Conservation (phyloP, 148 eudicot genomes). For the Chenopodium quinoa region DNA sequence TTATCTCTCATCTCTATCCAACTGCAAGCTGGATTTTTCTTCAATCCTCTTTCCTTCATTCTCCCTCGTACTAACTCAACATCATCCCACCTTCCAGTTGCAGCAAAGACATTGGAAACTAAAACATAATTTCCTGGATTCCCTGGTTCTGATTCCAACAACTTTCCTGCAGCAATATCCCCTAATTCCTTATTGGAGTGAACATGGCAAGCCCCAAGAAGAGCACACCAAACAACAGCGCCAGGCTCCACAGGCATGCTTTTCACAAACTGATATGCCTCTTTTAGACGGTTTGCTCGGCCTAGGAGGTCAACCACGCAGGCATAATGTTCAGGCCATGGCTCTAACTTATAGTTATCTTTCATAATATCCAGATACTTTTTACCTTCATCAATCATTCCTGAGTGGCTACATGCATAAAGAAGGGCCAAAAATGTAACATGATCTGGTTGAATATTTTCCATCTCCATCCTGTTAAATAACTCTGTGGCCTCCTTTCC, state of each 20-base stretch:
- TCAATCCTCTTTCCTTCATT: constrained; percentile 67
- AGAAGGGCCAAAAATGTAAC: constrained; percentile 77
- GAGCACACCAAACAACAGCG: constrained; percentile 69
- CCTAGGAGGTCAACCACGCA: constrained; percentile 91
- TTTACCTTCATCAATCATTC: constrained; percentile 63
- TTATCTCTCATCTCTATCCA: constrained; percentile 76
- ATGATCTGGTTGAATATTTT: constrained; percentile 63
- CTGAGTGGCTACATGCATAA: constrained; percentile 88
- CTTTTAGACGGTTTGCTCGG: constrained; percentile 70
- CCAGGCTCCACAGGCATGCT: constrained; percentile 60
- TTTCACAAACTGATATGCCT: constrained; percentile 64
- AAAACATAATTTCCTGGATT: constrained; percentile 75
- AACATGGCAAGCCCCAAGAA: constrained; percentile 74
- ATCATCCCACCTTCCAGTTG: constrained; percentile 67
- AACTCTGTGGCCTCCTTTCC: constrained; percentile 53
- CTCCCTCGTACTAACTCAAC: constrained; percentile 52
- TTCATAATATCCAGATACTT: constrained; percentile 47
- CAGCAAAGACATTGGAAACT: constrained; percentile 69
- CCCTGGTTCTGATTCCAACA: constrained; percentile 60
- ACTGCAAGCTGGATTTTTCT: constrained; percentile 91
- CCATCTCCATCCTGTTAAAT: constrained; percentile 52
- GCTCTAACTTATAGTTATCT: constrained; percentile 50
- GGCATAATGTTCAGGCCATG: constrained; percentile 88
- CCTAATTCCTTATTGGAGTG: constrained; percentile 54
- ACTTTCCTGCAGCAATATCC: constrained; percentile 62